A percentile compares a stretch with the other conserved stretches of the same genome.
Evolutionary conservation across 805 yeast genomes (phyloP).

Genomic region (Candida ascalaphidarum): DNA sequence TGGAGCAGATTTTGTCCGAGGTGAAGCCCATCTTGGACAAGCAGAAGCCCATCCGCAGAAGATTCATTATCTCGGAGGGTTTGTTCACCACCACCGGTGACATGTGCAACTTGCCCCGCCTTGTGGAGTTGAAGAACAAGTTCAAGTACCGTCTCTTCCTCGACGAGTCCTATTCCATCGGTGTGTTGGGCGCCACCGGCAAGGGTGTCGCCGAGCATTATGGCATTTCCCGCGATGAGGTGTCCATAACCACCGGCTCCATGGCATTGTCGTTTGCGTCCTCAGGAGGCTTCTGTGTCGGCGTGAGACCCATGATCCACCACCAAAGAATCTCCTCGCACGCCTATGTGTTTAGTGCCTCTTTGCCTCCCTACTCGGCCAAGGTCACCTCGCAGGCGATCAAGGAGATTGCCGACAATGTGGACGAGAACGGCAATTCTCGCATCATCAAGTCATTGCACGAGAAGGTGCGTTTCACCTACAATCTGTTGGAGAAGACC

Average conservation of each 20-base stretch:
- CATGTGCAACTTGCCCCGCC: constrained; percentile 56
- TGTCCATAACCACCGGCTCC: constrained; percentile 84
- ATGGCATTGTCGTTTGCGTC: constrained; percentile 75
- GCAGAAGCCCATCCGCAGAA: constrained; percentile 74
- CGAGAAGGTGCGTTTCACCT: constrained; percentile 30
- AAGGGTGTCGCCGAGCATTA: constrained; percentile 77
- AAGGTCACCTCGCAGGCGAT: constrained; percentile 51
- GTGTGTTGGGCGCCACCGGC: constrained; percentile 79
- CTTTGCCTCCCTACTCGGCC: constrained; percentile 89
- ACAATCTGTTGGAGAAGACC: constrained; percentile 33
- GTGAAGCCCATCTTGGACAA: constrained; percentile 51
- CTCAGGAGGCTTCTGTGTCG: constrained; percentile 92
- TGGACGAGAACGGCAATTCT: constrained; percentile 21
- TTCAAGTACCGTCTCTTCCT: constrained; percentile 80
- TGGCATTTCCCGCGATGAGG: constrained; percentile 56
- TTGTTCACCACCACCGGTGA: constrained; percentile 78
- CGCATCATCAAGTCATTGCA: constrained; percentile 26
- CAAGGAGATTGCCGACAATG: constrained; percentile 32
- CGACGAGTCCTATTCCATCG: constrained; percentile 84
- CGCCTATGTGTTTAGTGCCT: constrained; percentile 91
- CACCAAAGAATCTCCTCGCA: constrained; percentile 87
- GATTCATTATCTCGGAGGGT: constrained; percentile 89
- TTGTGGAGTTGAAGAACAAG: constrained; percentile 68
- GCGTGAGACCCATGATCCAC: constrained; percentile 71
- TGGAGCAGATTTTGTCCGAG: constrained; percentile 60